Base-by-base conservation (phyloP, 2,329 filamentous ascomycete species). In the Claviceps sp. region DNA sequence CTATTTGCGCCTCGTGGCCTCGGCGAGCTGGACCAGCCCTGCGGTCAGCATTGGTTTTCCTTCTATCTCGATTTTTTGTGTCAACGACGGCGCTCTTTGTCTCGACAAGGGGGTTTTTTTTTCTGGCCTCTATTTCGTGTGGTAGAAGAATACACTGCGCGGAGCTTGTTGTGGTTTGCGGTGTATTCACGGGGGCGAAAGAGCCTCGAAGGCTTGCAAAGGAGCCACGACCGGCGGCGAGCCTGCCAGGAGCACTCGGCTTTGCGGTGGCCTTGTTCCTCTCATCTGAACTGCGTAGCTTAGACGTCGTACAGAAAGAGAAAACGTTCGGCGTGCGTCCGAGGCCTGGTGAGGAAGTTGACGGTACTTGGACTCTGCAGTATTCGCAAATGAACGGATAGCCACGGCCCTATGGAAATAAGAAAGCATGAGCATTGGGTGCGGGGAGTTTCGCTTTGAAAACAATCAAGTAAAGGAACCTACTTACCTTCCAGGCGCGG, bases 361-460 rank as follows among this genome's bases (percentile, higher is more conserved):
- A 53, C 50, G 58, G 57, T 50, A 62, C 58, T 57, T 60, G 61
- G 51, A 63, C 63, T 54, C 64, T 67, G 59, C 70, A 72, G 58
- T 64, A 60, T 48, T 66, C 61, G 66, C 70, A 73, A 49, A 72
- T 62, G 59, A 70, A 72, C 48, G 64, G 62, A 60, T 65, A 63
- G 57, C 62, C 60, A 55, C 62, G 67, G 59, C 65, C 63, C 69
- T 71, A 5, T 37, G 9, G 26, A 47, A 20, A 52, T 6, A 42
- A 50, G 44, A n/a, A 20, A 37, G 20, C 3, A 40, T 47, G 2
- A 51, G 44, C 24, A 51, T 50, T 51, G 50, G 51, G 41, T 50
- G 11, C 5, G 41, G 41, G 6, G 38, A 14, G 7, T 22, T 24
- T 24, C 11, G 20, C 42, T 22, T 44, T 22, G 3, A 44, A 14